Conservation (phyloP, 768 basidiomycete species). For the Phanerodontia chrysosporium region DNA sequence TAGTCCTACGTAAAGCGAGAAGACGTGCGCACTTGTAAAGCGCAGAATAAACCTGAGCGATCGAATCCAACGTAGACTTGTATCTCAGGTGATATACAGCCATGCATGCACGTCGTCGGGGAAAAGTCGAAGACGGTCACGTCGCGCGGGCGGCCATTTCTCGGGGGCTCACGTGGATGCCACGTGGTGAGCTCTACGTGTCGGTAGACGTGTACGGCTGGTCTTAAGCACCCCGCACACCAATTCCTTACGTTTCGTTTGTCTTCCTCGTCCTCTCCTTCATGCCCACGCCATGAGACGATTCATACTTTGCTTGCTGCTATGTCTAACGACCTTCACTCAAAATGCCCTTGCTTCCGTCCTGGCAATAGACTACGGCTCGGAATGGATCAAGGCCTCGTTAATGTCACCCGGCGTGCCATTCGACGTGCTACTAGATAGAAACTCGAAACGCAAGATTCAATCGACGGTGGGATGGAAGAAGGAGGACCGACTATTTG, state of each 20-base stretch:
- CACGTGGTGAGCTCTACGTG: slow-evolving; percentile 1
- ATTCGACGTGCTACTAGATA: slow-evolving; percentile 94
- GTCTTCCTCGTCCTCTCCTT: not conserved
- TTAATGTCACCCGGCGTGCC: slow-evolving; percentile 48
- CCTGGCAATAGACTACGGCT: slow-evolving; percentile 96
- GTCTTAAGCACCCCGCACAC: not conserved
- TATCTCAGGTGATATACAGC: too few species aligned
- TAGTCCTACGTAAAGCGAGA: too few species aligned
- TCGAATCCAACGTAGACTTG: too few species aligned
- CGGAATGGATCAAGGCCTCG: slow-evolving; percentile 96
- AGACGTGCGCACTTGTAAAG: too few species aligned
- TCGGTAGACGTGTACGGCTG: slow-evolving; percentile 1
- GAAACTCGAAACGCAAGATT: slow-evolving; percentile 96
- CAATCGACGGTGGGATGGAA: slow-evolving; percentile 90
- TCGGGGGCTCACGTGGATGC: not conserved
- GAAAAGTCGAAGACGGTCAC: too few species aligned
- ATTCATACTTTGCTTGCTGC: slow-evolving; percentile 18
- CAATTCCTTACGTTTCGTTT: not conserved
- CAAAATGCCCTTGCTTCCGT: slow-evolving; percentile 54
- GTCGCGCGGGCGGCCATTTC: not conserved
- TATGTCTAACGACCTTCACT: slow-evolving; percentile 18
- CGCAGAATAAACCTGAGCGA: too few species aligned
- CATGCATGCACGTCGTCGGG: too few species aligned
- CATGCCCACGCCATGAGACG: slow-evolving; percentile 14
- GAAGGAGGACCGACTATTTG: slow-evolving; percentile 84